These are phyloP conservation scores for Jatropha curcas DNA, from an alignment of 345 rosid genomes.

Conservation along the genomic window DNA sequence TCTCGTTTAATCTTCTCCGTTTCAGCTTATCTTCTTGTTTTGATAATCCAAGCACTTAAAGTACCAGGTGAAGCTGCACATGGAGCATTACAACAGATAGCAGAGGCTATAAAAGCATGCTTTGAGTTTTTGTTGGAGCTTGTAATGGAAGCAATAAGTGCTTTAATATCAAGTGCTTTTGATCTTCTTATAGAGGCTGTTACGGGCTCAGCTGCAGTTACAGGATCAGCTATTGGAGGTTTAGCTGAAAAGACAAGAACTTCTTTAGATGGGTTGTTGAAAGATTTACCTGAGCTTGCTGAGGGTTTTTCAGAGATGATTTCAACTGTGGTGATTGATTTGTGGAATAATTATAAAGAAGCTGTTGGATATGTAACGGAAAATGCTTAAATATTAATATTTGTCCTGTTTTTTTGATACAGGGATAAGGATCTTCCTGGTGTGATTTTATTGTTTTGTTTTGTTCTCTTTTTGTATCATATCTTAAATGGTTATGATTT, in stretches of 20 bases:
- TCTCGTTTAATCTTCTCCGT: conserved; percentile 29
- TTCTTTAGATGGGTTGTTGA: conserved; percentile 34
- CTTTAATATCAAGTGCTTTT: conserved; percentile 28
- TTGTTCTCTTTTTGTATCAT: background rate
- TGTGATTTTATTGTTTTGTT: background rate
- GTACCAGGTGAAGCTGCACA: conserved; percentile 36
- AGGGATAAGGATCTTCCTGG: background rate
- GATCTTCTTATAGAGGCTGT: conserved; percentile 28
- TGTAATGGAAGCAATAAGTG: conserved; percentile 19
- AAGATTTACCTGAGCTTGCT: conserved; percentile 35
- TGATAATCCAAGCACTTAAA: conserved; percentile 36
- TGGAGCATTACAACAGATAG: conserved; percentile 30
- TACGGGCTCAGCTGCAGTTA: conserved; percentile 18
- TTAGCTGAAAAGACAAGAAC: conserved; percentile 32
- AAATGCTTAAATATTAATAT: conserved; percentile 22
- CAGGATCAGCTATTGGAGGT: conserved; percentile 23
- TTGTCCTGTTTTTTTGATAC: background rate
- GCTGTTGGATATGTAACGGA: conserved; percentile 38
- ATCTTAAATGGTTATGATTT: background rate
- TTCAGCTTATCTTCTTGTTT: conserved; percentile 25
- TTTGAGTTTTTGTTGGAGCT: conserved; percentile 23
- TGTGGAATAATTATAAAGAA: conserved; percentile 37
- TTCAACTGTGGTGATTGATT: conserved; percentile 23
- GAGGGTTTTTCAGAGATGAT: conserved; percentile 36
- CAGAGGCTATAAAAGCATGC: conserved; percentile 29